Evolutionary conservation across 2,329 filamentous ascomycete genomes (phyloP).

Genomic region (Anisogramma anomala): DNA sequence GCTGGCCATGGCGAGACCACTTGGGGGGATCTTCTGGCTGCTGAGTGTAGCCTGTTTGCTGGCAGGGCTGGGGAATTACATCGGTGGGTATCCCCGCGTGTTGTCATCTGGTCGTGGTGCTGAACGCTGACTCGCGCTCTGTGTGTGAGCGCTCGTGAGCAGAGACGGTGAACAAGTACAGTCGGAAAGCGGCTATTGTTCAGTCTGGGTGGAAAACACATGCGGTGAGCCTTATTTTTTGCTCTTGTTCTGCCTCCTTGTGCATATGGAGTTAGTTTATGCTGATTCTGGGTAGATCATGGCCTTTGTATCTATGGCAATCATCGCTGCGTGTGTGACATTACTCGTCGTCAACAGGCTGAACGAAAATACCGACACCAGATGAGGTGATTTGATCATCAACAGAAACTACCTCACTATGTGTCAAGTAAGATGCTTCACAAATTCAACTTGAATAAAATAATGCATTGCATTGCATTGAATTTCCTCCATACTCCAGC

Average conservation of each 20-base stretch:
- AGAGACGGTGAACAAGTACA: slow-evolving; percentile 70
- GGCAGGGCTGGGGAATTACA: slow-evolving; percentile 76
- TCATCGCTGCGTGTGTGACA: slow-evolving; percentile 54
- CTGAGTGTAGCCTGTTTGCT: slow-evolving; percentile 66
- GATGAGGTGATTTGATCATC: too few species aligned
- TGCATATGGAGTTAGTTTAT: background rate
- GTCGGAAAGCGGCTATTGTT: slow-evolving; percentile 66
- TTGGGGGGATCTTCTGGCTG: slow-evolving; percentile 81
- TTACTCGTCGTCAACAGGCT: slow-evolving; percentile 42
- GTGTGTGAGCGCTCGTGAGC: background rate
- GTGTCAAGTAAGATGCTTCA: too few species aligned
- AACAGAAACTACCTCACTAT: too few species aligned
- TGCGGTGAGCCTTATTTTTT: slow-evolving; percentile 40
- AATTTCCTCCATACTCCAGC: too few species aligned
- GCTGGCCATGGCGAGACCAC: slow-evolving; percentile 63
- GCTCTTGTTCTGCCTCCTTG: too few species aligned
- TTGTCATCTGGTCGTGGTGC: background rate
- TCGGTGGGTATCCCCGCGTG: slow-evolving; percentile 41
- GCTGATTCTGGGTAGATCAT: slow-evolving; percentile 37
- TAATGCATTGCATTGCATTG: too few species aligned
- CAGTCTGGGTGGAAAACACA: slow-evolving; percentile 94
- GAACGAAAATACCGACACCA: slow-evolving; percentile 18
- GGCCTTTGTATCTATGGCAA: slow-evolving; percentile 47
- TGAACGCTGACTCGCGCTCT: background rate
- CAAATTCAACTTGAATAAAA: too few species aligned